Evolutionary conservation across 2,329 filamentous ascomycete species (phyloP).

Genomic region (Microsporum canis): DNA sequence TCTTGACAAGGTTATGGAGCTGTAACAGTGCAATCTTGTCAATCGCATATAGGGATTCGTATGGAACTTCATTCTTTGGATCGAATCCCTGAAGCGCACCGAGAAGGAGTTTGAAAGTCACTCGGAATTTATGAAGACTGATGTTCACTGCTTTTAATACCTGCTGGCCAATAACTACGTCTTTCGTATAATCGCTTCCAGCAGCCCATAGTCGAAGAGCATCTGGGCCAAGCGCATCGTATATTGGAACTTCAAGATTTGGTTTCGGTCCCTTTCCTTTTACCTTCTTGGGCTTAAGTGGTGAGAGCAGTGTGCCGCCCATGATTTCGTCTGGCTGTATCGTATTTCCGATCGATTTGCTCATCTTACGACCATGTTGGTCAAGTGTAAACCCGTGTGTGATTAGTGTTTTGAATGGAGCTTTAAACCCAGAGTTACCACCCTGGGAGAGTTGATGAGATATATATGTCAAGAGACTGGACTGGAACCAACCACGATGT

Average conservation of each 20-base stretch:
- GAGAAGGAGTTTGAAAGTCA: constrained; percentile 80
- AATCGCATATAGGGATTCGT: constrained; percentile 44
- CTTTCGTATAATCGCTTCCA: constrained; percentile 79
- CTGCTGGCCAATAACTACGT: constrained; percentile 69
- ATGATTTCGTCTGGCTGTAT: constrained; percentile 74
- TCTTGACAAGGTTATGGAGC: constrained; percentile 52
- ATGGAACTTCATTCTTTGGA: constrained; percentile 26
- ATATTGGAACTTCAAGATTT: constrained; percentile 31
- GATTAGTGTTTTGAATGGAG: constrained; percentile 80
- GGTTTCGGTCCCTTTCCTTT: constrained; percentile 40
- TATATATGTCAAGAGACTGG: constrained; percentile 76
- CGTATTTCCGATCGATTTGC: constrained; percentile 87
- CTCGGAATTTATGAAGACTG: constrained; percentile 72
- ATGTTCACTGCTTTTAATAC: constrained; percentile 67
- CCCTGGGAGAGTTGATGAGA: constrained; percentile 42
- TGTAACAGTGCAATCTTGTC: constrained; percentile 71
- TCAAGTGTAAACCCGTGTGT: constrained; percentile 95
- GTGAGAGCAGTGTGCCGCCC: constrained; percentile 64
- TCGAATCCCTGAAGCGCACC: constrained; percentile 56
- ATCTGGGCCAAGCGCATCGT: constrained; percentile 71
- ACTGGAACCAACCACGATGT: constrained; percentile 97
- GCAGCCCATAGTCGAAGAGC: constrained; percentile 84
- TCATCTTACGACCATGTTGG: constrained; percentile 90
- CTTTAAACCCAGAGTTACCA: constrained; percentile 26
- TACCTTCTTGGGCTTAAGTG: constrained; percentile 52